Evolutionary conservation across 2,329 filamentous ascomycete species (phyloP).

Genomic region (Penicillium sp.): DNA sequence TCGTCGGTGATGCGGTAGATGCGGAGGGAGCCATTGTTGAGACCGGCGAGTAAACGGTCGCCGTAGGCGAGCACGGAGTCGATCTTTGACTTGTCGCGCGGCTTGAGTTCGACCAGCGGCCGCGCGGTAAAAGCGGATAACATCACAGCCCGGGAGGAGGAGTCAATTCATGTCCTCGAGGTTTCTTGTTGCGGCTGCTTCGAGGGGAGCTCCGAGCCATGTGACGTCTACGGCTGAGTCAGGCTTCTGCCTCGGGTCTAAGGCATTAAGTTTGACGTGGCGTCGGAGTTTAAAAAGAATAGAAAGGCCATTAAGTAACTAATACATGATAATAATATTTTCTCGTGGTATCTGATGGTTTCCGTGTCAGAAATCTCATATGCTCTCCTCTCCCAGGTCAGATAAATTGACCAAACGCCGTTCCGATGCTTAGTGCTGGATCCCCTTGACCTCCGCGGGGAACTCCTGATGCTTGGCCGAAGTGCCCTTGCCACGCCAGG

Average conservation of each 20-base stretch:
- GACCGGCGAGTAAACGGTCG: conserved; percentile 83
- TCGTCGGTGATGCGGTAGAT: conserved; percentile 72
- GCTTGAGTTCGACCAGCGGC: conserved; percentile 93
- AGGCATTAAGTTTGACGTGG: background rate
- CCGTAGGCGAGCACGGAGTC: conserved; percentile 92
- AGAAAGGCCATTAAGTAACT: no score
- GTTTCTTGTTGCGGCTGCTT: conserved; percentile 9
- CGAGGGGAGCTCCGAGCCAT: background rate
- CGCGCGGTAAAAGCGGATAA: conserved; percentile 96
- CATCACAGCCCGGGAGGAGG: conserved; percentile 52
- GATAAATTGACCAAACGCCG: background rate
- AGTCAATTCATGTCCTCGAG: conserved; percentile 17
- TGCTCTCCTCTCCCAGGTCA: background rate
- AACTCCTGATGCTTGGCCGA: conserved; percentile 74
- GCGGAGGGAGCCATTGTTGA: conserved; percentile 82
- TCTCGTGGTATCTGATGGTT: conserved; percentile 8
- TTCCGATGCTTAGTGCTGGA: conserved; percentile 1
- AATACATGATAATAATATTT: background rate
- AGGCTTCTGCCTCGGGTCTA: background rate
- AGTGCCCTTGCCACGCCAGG: conserved; percentile 90
- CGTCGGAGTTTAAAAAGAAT: background rate
- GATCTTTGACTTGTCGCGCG: conserved; percentile 93
- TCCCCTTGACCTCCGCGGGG: conserved; percentile 22
- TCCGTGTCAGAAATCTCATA: background rate
- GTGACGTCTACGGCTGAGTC: conserved; percentile 15